Conservation (phyloP, 208 protist genomes). For the Naegleria fowleri region DNA sequence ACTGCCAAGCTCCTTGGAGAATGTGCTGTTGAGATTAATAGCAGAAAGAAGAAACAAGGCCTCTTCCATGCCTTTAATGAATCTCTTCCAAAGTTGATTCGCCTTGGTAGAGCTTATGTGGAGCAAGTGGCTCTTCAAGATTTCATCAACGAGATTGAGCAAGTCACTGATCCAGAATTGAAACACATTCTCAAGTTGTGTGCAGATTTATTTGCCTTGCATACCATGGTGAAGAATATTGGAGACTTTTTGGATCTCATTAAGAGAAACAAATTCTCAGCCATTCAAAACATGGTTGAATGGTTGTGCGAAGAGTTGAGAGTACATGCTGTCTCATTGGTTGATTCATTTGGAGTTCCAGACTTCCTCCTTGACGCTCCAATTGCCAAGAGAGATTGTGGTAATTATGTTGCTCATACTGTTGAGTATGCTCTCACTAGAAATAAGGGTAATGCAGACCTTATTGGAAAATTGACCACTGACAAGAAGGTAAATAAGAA, state of each 20-base stretch:
- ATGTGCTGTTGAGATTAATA: not conserved
- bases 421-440: not conserved
- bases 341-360: conserved; percentile 54
- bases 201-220: not conserved
- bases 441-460: not conserved
- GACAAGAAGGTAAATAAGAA: not conserved
- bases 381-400: not conserved
- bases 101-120: not conserved
- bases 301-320: conserved; percentile 33
- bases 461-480: not conserved
- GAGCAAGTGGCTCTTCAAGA: conserved; percentile 9
- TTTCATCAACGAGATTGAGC: not conserved
- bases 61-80: not conserved
- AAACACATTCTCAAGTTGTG: not conserved
- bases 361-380: conserved; percentile 27
- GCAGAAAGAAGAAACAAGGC: not conserved
- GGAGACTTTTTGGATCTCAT: not conserved
- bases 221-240: not conserved
- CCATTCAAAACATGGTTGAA: not conserved
- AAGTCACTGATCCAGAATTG: not conserved
- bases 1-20: not conserved
- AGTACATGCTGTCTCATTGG: conserved; percentile 39
- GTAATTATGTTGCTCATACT: not conserved
- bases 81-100: not conserved
- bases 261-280: not conserved